Evolutionary conservation across 2,329 filamentous ascomycete species (phyloP).

Genomic region (Aspergillus fijiensis): DNA sequence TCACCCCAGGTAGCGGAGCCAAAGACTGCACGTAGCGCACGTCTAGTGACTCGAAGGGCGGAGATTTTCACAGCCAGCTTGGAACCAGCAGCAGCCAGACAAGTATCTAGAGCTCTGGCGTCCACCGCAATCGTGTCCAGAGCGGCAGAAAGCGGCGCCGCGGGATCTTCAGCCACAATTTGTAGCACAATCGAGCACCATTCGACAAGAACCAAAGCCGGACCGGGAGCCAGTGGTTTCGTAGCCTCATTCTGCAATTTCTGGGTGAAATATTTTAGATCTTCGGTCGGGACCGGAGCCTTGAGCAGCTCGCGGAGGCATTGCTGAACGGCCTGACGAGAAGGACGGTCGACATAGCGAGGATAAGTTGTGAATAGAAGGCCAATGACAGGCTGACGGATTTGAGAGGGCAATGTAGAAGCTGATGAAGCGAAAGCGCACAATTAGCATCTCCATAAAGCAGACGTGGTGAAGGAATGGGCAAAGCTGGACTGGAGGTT

Average conservation of each 20-base stretch:
- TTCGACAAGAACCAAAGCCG: slow-evolving; percentile 84
- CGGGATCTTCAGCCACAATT: slow-evolving; percentile 65
- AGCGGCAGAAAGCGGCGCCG: slow-evolving; percentile 57
- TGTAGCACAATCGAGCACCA: slow-evolving; percentile 84
- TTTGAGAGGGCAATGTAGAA: slow-evolving; percentile 32
- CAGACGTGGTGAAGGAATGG: background rate
- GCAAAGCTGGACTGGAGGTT: slow-evolving; percentile 6
- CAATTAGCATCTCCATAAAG: slow-evolving; percentile 15
- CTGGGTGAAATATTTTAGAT: slow-evolving; percentile 60
- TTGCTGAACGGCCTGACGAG: slow-evolving; percentile 76
- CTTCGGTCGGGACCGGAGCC: slow-evolving; percentile 52
- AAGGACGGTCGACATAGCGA: slow-evolving; percentile 81
- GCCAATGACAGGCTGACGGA: slow-evolving; percentile 56
- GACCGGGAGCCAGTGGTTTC: slow-evolving; percentile 76
- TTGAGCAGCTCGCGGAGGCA: slow-evolving; percentile 71
- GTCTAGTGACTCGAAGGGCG: slow-evolving; percentile 73
- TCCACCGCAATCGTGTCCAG: slow-evolving; percentile 66
- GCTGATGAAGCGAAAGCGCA: slow-evolving; percentile 23
- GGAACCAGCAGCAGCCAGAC: slow-evolving; percentile 64
- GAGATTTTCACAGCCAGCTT: slow-evolving; percentile 68
- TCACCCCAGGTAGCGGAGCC: slow-evolving; percentile 58
- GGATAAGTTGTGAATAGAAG: slow-evolving; percentile 85
- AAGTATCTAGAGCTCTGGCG: slow-evolving; percentile 75
- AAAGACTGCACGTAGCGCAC: slow-evolving; percentile 74
- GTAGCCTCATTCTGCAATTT: slow-evolving; percentile 69